Base-by-base conservation (phyloP, 331 rosid species). In the Quercus tomentella region DNA sequence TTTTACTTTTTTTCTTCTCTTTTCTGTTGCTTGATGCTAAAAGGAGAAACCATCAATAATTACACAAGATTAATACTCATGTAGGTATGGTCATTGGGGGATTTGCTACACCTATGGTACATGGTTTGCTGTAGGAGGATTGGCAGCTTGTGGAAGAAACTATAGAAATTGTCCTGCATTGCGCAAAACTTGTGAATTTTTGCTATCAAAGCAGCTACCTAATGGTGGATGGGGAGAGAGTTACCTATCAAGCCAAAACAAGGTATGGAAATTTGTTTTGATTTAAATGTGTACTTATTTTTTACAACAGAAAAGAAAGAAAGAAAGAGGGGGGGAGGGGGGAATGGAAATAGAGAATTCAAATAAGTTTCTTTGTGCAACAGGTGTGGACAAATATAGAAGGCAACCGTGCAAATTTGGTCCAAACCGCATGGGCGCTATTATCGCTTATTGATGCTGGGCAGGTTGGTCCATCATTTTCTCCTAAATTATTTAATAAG, bases 161-260 rank as follows among this genome's bases (percentile, higher is more conserved):
- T 89, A 82, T 70, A 74, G 41, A 22, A 89, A 85, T 25, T 54
- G 89, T 75, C 72, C 61, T 58, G 51, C 82, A 6, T 67, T 91
- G 76, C 89, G 87, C 73, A 87, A 74, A 72, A 91, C 91, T 60
- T 89, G 92, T 82, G 22, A 72, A 4, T 91, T 91, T 79, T 69
- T 91, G 37, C 72, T 91, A 61, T 91, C 92, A 22, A 91, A 91
- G 79, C 89, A 91, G 28, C 83, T 91, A 22, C 89, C 95, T 14
- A 56, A 82, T 81, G 92, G 92, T 56, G 91, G 91, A 1, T 91
- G 95, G 95, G 95, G 95, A 76, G 92, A 91, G 60, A 88, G 95
- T 67, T 91, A 91, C 76, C 85, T 87, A 66, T 85, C 94, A 28
- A 75, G 91, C 81, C 91, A 82, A 83, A 83, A 88, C 60, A 90